Conservation (phyloP, 805 yeast genomes). For the Candida cerambycidarum region DNA sequence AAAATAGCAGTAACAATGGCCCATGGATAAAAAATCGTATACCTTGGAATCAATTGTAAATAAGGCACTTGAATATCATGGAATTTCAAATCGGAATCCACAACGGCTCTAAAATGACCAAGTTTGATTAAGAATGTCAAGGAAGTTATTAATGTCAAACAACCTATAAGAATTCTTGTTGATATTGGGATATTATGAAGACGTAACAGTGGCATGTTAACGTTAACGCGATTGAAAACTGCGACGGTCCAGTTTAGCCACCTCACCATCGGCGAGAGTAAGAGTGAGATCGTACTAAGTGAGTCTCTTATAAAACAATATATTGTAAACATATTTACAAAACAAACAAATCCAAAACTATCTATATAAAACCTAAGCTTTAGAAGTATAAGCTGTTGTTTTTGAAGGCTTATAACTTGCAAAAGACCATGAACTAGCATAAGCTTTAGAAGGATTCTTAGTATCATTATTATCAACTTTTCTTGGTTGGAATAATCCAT, state of each 20-base stretch:
- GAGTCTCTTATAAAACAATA: constrained; percentile 4
- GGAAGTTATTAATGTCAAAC: constrained; percentile 39
- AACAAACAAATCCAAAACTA: constrained; percentile 10
- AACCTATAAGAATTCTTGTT: constrained; percentile 43
- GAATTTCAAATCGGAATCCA: constrained; percentile 19
- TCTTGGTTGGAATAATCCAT: constrained; percentile 90
- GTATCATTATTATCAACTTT: constrained; percentile 82
- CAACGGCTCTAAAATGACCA: constrained; percentile 17
- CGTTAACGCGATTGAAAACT: too few relatives aligned
- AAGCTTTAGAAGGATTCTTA: constrained; percentile 44
- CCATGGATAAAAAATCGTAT: constrained; percentile 60
- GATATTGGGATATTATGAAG: constrained; percentile 42
- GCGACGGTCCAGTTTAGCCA: not conserved
- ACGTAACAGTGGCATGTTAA: constrained; percentile 12
- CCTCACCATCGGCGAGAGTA: too few relatives aligned
- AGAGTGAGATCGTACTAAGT: too few relatives aligned
- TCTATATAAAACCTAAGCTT: constrained; percentile 33
- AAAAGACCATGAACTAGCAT: constrained; percentile 38
- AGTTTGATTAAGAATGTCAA: constrained; percentile 15
- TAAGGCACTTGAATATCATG: constrained; percentile 51
- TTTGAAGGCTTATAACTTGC: constrained; percentile 48
- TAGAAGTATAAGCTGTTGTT: constrained; percentile 57
- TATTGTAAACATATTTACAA: constrained; percentile 7
- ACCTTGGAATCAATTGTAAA: constrained; percentile 63
- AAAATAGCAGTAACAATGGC: constrained; percentile 63